Evolutionary conservation across 1,284 basidiomycete species (phyloP), one percentile per base, ranked within the genome.

Genomic region (Ustilago nuda): DNA sequence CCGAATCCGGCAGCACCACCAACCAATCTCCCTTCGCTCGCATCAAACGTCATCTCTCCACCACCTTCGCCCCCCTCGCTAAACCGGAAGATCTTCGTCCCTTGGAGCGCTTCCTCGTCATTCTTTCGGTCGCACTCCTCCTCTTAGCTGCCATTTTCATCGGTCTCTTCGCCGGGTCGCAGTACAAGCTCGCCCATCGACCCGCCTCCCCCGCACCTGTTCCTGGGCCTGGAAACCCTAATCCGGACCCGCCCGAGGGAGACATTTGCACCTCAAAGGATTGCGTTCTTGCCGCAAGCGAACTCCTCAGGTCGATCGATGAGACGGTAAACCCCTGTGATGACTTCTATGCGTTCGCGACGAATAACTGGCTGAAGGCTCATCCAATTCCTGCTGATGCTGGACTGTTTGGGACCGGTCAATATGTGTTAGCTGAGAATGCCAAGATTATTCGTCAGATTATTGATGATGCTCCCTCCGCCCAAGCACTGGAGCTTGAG

Each of bases 261-360:
- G 72, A 75, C 41, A 78, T 90, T 6, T 99, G 96, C 87, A 87
- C 92, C 43, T 91, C 92, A 8, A 85, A 92, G 17, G 90, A 92
- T 72, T 99, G 96, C 83, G 92, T 98, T 59, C 87, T 91, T 52
- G 89, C 95, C 13, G 92, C 96, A 4, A 92, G 93, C 3, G 90
- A 91, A 1, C 92, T 99, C 67, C 88, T 98, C 32, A 90, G 91
- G 30, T 91, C 91, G 3, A 87, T 99, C 54, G 95, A 99, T 85
- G 89, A 89, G 13, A 88, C 91, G 4, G 89, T 92, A 76, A 93
- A 98, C 85, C 96, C 96, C 0, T 99, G 96, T 87, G 93, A 98
- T 78, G 92, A 95, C 87, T 98, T 98, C 85, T 98, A 96, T 85
- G 90, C 92, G 73, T 99, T 92, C 87, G 91, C 94, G 17, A 82